Conservation (phyloP, 2,329 filamentous ascomycete genomes). For the Gremmenia infestans region DNA sequence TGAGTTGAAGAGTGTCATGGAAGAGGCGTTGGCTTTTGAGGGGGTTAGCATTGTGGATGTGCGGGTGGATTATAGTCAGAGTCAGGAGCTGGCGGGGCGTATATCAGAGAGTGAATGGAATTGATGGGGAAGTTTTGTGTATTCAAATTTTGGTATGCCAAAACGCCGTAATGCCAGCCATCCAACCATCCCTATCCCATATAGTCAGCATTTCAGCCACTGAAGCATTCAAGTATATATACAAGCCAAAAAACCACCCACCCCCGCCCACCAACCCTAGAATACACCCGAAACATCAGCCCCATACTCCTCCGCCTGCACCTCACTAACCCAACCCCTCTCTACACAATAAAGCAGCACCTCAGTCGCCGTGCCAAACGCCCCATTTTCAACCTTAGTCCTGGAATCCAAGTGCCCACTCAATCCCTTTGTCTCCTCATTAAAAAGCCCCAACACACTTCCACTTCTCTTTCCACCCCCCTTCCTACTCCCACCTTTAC, state of each 20-base stretch:
- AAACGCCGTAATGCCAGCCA: too few relatives aligned
- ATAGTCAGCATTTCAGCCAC: not conserved
- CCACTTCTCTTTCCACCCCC: too few relatives aligned
- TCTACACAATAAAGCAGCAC: constrained; percentile 18
- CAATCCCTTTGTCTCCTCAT: constrained; percentile 45
- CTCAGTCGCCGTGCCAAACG: constrained; percentile 18
- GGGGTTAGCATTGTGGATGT: constrained; percentile 44
- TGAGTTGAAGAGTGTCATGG: constrained; percentile 40
- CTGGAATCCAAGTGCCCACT: constrained; percentile 46
- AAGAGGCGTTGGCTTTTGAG: constrained; percentile 37
- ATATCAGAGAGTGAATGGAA: too few relatives aligned
- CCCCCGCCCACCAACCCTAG: not conserved
- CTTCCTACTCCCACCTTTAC: too few relatives aligned
- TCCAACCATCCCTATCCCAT: not conserved
- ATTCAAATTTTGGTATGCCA: too few relatives aligned
- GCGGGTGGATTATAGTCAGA: constrained; percentile 38
- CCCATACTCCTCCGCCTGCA: constrained; percentile 7
- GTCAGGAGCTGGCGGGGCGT: too few relatives aligned
- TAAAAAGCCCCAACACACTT: constrained; percentile 42
- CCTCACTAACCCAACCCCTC: constrained; percentile 20
- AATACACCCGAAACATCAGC: not conserved
- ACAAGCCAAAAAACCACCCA: not conserved
- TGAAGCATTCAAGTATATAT: not conserved
- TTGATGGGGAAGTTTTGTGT: too few relatives aligned
- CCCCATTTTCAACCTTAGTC: constrained; percentile 19